A percentile compares a stretch with the other conserved stretches of the same genome.
These are phyloP conservation scores for Zanthoxylum bungeanum DNA, from an alignment of 345 rosid species.

Conservation along the genomic window DNA sequence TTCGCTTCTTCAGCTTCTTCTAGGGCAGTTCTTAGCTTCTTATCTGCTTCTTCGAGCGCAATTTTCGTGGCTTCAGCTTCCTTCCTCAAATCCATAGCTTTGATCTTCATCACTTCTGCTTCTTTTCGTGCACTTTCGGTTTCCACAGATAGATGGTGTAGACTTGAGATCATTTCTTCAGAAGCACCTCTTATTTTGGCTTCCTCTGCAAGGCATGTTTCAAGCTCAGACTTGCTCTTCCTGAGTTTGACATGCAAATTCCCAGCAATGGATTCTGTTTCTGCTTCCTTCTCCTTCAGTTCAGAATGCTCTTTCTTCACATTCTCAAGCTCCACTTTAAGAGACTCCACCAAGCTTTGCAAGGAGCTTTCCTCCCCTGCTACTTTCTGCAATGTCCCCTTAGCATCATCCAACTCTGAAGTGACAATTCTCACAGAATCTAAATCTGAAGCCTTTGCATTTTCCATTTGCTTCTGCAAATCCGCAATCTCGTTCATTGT, in stretches of 20 bases:
- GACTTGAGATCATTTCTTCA: constrained; percentile 77
- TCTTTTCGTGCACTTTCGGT: constrained; percentile 61
- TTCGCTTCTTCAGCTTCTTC: constrained; percentile 93
- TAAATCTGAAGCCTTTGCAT: constrained; percentile 70
- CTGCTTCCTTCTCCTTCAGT: constrained; percentile 75
- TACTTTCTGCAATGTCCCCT: constrained; percentile 68
- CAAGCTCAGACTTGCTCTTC: constrained; percentile 76
- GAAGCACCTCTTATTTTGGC: constrained; percentile 61
- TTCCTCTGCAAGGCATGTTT: constrained; percentile 59
- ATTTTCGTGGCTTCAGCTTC: constrained; percentile 63
- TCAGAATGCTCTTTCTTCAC: constrained; percentile 71
- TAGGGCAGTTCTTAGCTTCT: constrained; percentile 58
- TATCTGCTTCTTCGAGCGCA: constrained; percentile 68
- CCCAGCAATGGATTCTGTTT: constrained; percentile 79
- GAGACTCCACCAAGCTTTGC: constrained; percentile 60
- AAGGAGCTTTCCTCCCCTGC: constrained; percentile 74
- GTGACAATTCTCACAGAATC: constrained; percentile 65
- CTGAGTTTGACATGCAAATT: constrained; percentile 75
- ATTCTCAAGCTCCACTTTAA: constrained; percentile 63
- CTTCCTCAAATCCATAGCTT: constrained; percentile 59
- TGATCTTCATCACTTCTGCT: constrained; percentile 70
- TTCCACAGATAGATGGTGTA: constrained; percentile 66
- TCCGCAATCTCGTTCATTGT: constrained; percentile 54
- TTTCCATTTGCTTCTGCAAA: constrained; percentile 68
- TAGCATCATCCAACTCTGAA: constrained; percentile 77